Base-by-base conservation (phyloP, 495 filamentous ascomycete species). In the Chaetomium tenue region DNA sequence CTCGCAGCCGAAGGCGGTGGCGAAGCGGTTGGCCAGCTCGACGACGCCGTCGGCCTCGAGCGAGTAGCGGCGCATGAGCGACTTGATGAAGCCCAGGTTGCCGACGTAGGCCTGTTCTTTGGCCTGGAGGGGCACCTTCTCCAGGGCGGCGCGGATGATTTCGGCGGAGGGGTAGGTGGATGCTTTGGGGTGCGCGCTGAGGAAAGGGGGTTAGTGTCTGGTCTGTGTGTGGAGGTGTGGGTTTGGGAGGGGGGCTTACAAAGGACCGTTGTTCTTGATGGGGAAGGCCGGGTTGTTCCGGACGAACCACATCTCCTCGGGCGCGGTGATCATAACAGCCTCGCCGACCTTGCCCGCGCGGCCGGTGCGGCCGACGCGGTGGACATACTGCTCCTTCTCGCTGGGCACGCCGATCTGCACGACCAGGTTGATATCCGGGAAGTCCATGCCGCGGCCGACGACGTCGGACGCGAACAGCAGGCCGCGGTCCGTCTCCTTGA, bases 351-450 rank as follows among this genome's bases (percentile, higher is more conserved):
- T 89, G 52, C 90, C 90, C 4, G 92, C 93, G 74, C 93, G 81
- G 16, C 93, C 93, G 1, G 93, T 97, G 60, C 93, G 83, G n/a
- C 93, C 93, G 20, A 96, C 91, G 26, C 93, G 89, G 75, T 98
- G 93, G 15, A 97, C 88, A 66, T 97, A 98, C 30, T 86, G 89
- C 11, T 86, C 88, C 39, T 90, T 75, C 63, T 87, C 88, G 9
- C 83, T 81, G 0, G 93, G 93, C 50, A 96, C 81, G 70, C 96
- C 93, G 75, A 97, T 93, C 71, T 97, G 96, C 64, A 97, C 79
- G 18, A 97, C 91, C 60, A 95, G 88, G 23, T 83, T 83, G 28
- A 97, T 79, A 22, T 86, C 83, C 0, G 84, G 84, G 9, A 96
- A 80, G 71, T 98, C 93, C 40, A 98, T 84, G 69, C 93, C 93